Conservation (phyloP, 1,284 basidiomycete genomes). For the Malassezia sp. region DNA sequence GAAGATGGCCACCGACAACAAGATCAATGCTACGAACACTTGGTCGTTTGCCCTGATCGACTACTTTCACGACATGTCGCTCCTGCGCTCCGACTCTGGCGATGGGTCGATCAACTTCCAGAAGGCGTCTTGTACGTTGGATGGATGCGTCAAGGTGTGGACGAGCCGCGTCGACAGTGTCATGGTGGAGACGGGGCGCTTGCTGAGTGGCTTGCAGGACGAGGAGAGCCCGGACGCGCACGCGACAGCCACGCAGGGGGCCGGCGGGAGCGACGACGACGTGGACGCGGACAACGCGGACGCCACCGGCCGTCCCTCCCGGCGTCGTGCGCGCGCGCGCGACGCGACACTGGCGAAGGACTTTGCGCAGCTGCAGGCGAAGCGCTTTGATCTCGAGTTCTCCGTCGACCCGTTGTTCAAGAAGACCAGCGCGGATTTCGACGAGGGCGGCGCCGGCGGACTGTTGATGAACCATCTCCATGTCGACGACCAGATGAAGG, state of each 20-base stretch:
- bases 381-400: slow-evolving; percentile 64
- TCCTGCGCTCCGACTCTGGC: slow-evolving; percentile 54
- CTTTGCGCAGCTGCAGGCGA: slow-evolving; percentile 65
- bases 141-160: slow-evolving; percentile 99
- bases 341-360: slow-evolving; percentile 42
- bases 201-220: slow-evolving; percentile 75
- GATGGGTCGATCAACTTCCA: slow-evolving; percentile 76
- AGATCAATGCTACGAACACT: slow-evolving; percentile 96
- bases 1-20: slow-evolving; percentile 99
- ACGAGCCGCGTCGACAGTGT: slow-evolving; percentile 94
- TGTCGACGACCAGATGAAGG: slow-evolving; percentile 68
- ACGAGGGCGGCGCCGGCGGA: slow-evolving; percentile 92
- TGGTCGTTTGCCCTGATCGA: slow-evolving; percentile 98
- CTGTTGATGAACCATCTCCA: slow-evolving; percentile 51
- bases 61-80: slow-evolving; percentile 97
- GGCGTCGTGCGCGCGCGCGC: slow-evolving; percentile 52
- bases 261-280: slow-evolving; percentile 46
- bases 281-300: slow-evolving; percentile 54
- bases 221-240: slow-evolving; percentile 53
- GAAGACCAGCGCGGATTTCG: slow-evolving; percentile 96
- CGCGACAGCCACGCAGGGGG: no score
- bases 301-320: slow-evolving; percentile 59
- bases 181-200: slow-evolving; percentile 88
- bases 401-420: slow-evolving; percentile 91
- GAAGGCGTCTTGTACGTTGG: slow-evolving; percentile 90